Evolutionary conservation across 2,329 filamentous ascomycete genomes (phyloP).

Genomic region (Phyllosticta ampelicida): DNA sequence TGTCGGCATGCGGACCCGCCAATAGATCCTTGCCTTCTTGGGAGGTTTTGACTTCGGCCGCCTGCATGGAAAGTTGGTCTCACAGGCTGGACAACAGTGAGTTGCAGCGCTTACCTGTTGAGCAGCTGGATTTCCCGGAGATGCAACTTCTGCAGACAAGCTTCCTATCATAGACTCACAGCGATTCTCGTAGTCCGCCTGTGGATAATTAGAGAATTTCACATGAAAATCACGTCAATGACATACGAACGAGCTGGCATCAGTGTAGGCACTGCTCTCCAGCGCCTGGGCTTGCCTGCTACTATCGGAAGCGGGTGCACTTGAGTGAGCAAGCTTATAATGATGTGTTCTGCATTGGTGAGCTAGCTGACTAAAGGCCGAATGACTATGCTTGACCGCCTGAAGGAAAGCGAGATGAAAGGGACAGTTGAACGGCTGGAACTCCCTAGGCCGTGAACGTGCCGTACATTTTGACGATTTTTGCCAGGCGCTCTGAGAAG

Average conservation of each 20-base stretch:
- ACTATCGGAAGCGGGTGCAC: constrained; percentile 37
- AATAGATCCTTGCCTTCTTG: not conserved
- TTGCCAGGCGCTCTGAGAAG: constrained; percentile 35
- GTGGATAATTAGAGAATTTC: constrained; percentile 15
- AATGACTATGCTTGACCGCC: not conserved
- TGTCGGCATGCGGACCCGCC: not conserved
- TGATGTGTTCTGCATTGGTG: constrained; percentile 34
- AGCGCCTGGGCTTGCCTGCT: constrained; percentile 50
- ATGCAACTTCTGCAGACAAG: not conserved
- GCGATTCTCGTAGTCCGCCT: constrained; percentile 25
- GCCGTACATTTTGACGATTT: constrained; percentile 38
- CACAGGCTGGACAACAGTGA: constrained; percentile 4
- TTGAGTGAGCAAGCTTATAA: constrained; percentile 36
- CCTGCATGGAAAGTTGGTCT: not conserved
- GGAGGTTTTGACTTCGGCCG: not conserved
- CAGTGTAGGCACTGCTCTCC: constrained; percentile 54
- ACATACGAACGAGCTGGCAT: constrained; percentile 47
- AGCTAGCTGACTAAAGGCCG: not conserved
- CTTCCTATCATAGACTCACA: constrained; percentile 12
- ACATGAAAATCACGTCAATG: not conserved
- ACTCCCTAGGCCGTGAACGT: constrained; percentile 1
- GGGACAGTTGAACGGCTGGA: not conserved
- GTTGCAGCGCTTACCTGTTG: constrained; percentile 2
- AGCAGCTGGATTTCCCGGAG: not conserved
- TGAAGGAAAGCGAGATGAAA: not conserved